Base-by-base conservation (phyloP, 2,329 filamentous ascomycete genomes). In the Taxawa tesnikishii region DNA sequence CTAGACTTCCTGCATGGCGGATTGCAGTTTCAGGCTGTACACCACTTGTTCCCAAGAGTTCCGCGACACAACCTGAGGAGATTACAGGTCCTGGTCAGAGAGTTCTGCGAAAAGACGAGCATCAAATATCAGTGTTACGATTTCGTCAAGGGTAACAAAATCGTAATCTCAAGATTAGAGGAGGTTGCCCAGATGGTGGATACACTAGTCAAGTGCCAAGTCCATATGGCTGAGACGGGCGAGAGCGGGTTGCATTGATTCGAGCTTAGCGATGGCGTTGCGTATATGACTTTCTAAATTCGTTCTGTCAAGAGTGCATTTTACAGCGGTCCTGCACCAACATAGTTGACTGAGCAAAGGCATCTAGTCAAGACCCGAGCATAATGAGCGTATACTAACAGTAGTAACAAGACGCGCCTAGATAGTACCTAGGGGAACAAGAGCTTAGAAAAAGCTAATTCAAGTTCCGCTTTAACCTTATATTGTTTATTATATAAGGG, bases 1-100 rank as follows among this genome's bases (percentile, higher is more conserved):
- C 58, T 83, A 15, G 78, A 83, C 50, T 82, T 75, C 43, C 64
- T 80, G 47, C 77, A 83, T 50, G 78, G 78, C 29, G 78, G 78
- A 1, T 60, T 83, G 16, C 78, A 82, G 54, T 83, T 82, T 55
- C 78, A 82, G 53, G 75, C 70, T 5, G 68, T 81, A 2, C 77
- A 83, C 51, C 77, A 83, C 43, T 53, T 82, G 8, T 82, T 75
- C 46, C 77, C 78, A 3, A 65, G 78, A 4, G 63, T 81, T 32
- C 78, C 78, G 1, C 58, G 77, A 15, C 78, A 82, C 52, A 82
- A 82, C 49, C 55, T 82, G 7, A 63, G 78, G 32, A 56, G 60
- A 40, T 64, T 68, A 3, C 76, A 81, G 54, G 59, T 53, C 36
- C 49, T 77, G 26, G 73, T 79, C 2, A 65, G 62, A 44, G 67